Conservation (phyloP, 352 stramenopile species). For the Pythium angustatum region DNA sequence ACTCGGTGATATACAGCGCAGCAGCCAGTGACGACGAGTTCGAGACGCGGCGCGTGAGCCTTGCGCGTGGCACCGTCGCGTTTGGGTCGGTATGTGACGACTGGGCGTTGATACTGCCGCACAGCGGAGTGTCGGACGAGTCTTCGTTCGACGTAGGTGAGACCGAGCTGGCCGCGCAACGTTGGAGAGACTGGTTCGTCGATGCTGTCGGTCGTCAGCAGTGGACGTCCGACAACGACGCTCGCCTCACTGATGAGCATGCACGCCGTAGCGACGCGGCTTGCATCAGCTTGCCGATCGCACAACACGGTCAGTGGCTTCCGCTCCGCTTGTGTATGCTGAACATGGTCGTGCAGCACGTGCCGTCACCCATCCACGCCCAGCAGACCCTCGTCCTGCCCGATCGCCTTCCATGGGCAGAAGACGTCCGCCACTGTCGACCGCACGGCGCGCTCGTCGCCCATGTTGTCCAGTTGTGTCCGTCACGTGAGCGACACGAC, state of each 20-base stretch:
- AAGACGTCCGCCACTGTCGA: neutral
- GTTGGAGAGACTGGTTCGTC: neutral
- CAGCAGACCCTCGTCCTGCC: neutral
- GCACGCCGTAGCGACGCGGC: neutral
- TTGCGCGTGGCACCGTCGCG: neutral
- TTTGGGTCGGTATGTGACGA: conserved; percentile 3
- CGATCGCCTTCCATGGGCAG: neutral
- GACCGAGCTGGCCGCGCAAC: neutral
- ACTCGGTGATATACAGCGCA: neutral
- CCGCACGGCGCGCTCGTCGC: neutral
- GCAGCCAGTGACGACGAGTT: neutral
- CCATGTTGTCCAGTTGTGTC: neutral
- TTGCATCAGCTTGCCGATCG: neutral
- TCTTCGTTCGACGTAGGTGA: neutral
- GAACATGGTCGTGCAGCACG: neutral
- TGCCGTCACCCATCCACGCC: neutral
- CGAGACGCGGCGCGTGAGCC: neutral
- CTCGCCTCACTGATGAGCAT: neutral
- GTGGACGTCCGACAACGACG: neutral
- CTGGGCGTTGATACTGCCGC: neutral
- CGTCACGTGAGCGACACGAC: neutral
- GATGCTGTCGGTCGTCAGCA: neutral
- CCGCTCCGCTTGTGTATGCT: neutral
- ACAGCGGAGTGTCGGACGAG: neutral
- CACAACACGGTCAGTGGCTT: neutral